Evolutionary conservation across 495 filamentous ascomycete genomes (phyloP).

Genomic region (Jackrogersella multiformis): DNA sequence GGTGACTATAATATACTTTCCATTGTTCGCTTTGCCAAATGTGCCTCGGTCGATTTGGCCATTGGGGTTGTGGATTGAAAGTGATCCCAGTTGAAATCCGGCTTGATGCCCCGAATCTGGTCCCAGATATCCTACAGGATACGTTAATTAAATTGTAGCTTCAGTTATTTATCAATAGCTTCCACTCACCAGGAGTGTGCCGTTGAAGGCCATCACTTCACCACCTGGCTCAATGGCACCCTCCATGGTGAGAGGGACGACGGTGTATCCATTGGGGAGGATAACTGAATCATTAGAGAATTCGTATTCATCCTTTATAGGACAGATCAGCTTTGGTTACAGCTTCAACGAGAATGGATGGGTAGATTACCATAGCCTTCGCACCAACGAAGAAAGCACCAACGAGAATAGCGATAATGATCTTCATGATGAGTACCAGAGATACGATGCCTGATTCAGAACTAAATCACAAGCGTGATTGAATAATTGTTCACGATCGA

Average conservation of each 20-base stretch:
- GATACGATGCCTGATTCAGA: background rate
- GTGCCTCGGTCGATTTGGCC: background rate
- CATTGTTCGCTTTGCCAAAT: constrained; percentile 3
- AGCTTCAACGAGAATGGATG: background rate
- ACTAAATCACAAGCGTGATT: background rate
- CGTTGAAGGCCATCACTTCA: constrained; percentile 23
- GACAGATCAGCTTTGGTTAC: background rate
- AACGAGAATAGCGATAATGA: constrained; percentile 5
- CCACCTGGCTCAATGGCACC: constrained; percentile 28
- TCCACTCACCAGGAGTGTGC: constrained; percentile 17
- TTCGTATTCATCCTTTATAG: background rate
- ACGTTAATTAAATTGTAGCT: background rate
- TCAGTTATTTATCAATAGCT: background rate
- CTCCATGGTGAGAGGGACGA: constrained; percentile 23
- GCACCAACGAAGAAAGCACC: background rate
- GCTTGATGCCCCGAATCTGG: constrained; percentile 27
- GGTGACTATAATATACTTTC: background rate
- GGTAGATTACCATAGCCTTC: constrained; percentile 1
- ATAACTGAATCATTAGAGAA: background rate
- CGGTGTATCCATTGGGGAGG: constrained; percentile 21
- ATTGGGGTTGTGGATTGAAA: constrained; percentile 4
- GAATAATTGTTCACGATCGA: background rate
- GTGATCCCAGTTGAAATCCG: constrained; percentile 26
- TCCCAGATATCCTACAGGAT: constrained; percentile 6
- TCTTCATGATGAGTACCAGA: constrained; percentile 5